Conservation (phyloP, 2,329 filamentous ascomycete genomes). For the Metarhizium humberi region DNA sequence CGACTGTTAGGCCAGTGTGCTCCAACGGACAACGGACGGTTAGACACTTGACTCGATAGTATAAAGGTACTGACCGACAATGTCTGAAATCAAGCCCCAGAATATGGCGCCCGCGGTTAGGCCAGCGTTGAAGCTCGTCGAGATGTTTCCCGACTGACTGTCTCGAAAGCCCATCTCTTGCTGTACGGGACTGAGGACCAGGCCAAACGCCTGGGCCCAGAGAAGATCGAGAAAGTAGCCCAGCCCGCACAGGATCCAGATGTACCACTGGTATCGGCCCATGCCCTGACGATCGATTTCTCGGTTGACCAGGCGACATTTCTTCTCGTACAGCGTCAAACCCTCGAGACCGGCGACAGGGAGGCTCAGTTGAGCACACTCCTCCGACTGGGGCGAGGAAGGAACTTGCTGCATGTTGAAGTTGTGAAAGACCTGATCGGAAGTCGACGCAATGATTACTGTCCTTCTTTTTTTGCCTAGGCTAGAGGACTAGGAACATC, state of each 20-base stretch:
- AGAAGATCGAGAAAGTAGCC: slow-evolving; percentile 47
- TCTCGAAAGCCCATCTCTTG: slow-evolving; percentile 45
- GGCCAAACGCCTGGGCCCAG: slow-evolving; percentile 49
- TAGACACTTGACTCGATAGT: no score
- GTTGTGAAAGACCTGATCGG: no score
- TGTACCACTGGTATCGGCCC: slow-evolving; percentile 43
- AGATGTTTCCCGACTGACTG: slow-evolving; percentile 34
- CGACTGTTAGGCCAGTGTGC: no score
- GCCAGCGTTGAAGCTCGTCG: slow-evolving; percentile 33
- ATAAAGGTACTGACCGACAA: slow-evolving; percentile 7
- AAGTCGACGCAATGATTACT: no score
- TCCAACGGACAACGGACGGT: no score
- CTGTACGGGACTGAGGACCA: slow-evolving; percentile 42
- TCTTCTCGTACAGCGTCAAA: slow-evolving; percentile 20
- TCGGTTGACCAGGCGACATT: slow-evolving; percentile 25
- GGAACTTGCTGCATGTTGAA: no score
- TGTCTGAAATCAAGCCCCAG: slow-evolving; percentile 36
- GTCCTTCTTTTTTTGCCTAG: no score
- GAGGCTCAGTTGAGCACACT: no score
- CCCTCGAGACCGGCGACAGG: no score
- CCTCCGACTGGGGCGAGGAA: no score
- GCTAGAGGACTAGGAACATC: no score
- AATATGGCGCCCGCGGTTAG: slow-evolving; percentile 45
- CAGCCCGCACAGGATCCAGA: slow-evolving; percentile 43
- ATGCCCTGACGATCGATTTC: slow-evolving; percentile 44